Base-by-base conservation (phyloP, 345 rosid genomes). In the Lagerstroemia speciosa region DNA sequence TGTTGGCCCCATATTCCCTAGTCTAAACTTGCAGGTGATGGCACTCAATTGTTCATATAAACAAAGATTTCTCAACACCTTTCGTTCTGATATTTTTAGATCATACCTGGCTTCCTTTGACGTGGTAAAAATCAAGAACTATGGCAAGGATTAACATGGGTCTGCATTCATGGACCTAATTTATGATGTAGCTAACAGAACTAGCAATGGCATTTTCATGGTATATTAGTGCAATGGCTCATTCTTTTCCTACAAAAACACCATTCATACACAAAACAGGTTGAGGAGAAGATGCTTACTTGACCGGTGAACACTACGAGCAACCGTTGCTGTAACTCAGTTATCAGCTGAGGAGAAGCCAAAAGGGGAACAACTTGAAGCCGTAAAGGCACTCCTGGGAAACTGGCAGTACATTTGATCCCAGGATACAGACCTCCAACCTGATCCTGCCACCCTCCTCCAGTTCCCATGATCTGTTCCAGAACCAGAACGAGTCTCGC, bases 361-460 rank as follows among this genome's bases (percentile, higher is more conserved):
- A 85, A 72, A 52, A 94, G 78, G 19, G 99, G 99, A 60, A 81
- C 66, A 43, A 91, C 99, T 78, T 94, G 96, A 36, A 94, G 96
- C 64, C 93, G 84, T 69, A 94, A 77, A 34, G 97, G 99, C 61
- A 88, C 65, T 70, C 99, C 99, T 24, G 99, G 97, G 75, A 89
- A 88, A 72, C 96, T 94, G 38, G 90, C 73, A 27, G 99, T 94
- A 67, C 79, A 85, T 77, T 94, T 94, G 69, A 94, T 88, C 57
- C 96, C 97, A 12, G 95, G 88, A 81, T 89, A 88, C 74, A 91
- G 70, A 57, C 99, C 99, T 71, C 99, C 96, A 22, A 88, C 88
- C 79, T 94, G 97, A 79, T 94, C 97, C 83, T 94, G 99, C 99
- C 99, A 91, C 72, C 99, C 96, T 71, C 99, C 97, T 67, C 99